A percentile compares a stretch with the other conserved stretches of the same genome.
Conservation (phyloP, 768 basidiomycete species). For the Coprinopsis strossmayeri region DNA sequence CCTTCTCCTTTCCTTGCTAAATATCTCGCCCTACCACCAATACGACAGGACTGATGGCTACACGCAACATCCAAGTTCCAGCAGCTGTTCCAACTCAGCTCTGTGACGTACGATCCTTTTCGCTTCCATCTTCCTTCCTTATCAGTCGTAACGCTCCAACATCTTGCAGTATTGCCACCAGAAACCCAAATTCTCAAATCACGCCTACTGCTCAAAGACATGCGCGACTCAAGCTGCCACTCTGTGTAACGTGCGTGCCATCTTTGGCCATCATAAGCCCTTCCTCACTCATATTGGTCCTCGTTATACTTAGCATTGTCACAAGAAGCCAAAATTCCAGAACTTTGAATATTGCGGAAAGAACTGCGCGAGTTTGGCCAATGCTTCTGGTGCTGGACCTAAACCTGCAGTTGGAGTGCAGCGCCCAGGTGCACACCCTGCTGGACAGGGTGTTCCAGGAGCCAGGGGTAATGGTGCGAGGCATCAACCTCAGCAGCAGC, state of each 20-base stretch:
- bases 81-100: conserved; percentile 16
- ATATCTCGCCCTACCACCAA: no score
- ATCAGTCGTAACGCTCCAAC: no score
- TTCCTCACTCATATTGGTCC: no score
- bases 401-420: no score
- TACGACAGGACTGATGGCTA: conserved; percentile 25
- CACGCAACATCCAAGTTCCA: background rate
- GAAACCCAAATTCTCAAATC: conserved; percentile 40
- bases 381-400: conserved; percentile 19
- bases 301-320: conserved; percentile 36
- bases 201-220: conserved; percentile 48
- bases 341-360: conserved; percentile 59
- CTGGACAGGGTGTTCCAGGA: conserved; percentile 1
- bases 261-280: background rate
- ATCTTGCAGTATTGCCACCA: conserved; percentile 46
- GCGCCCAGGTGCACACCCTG: no score
- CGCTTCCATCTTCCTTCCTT: conserved; percentile 1
- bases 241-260: conserved; percentile 35
- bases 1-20: no score
- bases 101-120: conserved; percentile 31
- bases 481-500: conserved; percentile 13
- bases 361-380: conserved; percentile 50
- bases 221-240: conserved; percentile 40
- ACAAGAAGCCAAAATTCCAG: conserved; percentile 53
- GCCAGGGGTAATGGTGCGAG: conserved; percentile 10